These are phyloP conservation scores for Datisca glomerata DNA, from an alignment of 306 rosid genomes.

Conservation along the genomic window DNA sequence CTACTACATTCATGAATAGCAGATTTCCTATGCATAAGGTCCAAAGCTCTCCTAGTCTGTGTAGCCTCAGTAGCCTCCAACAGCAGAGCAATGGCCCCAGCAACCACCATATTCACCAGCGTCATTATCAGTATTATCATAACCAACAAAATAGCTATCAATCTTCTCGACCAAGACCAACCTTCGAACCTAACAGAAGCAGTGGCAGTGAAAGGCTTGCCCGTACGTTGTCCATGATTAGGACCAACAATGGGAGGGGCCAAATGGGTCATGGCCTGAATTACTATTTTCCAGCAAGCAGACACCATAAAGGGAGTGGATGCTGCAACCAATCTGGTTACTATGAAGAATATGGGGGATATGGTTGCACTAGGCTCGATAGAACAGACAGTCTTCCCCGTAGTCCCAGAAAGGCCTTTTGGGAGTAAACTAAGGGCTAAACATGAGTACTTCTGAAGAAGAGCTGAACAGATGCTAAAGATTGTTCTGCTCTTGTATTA, in stretches of 20 bases:
- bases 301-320: slow-evolving; percentile 24
- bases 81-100: not conserved
- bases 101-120: slow-evolving; percentile 11
- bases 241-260: slow-evolving; percentile 14
- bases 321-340: slow-evolving; percentile 6
- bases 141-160: slow-evolving; percentile 9
- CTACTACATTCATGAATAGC: not conserved
- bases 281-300: slow-evolving; percentile 11
- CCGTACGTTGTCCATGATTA: slow-evolving; percentile 10
- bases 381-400: slow-evolving; percentile 24
- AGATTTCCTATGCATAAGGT: slow-evolving; percentile 33
- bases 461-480: no score
- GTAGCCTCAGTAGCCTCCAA: slow-evolving; percentile 22
- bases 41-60: slow-evolving; percentile 52
- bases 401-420: slow-evolving; percentile 23
- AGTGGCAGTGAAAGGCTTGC: slow-evolving; percentile 19
- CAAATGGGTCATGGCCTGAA: slow-evolving; percentile 8
- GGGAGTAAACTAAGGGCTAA: no score
- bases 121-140: slow-evolving; percentile 12
- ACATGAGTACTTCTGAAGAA: no score
- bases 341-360: slow-evolving; percentile 17
- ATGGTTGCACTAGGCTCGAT: slow-evolving; percentile 12
- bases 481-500: no score
- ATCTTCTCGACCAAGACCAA: slow-evolving; percentile 13
- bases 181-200: slow-evolving; percentile 13